Base-by-base conservation (phyloP, 1,284 basidiomycete species). In the Rhodotorula sp. region DNA sequence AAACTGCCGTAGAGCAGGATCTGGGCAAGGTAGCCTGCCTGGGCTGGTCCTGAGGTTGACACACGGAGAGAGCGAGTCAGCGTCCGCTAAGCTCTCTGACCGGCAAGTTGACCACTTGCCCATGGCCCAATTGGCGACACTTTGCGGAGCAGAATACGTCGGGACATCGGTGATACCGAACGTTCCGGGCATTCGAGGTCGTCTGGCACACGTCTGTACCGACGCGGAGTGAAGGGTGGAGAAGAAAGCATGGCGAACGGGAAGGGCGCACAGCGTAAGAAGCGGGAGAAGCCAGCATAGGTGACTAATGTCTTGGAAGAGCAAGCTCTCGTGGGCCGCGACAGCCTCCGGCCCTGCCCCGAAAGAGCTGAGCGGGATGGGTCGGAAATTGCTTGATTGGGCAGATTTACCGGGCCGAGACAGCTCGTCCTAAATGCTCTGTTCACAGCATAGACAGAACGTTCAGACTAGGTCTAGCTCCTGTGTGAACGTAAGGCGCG, bases 391-490 rank as follows among this genome's bases (percentile, higher is more conserved):
- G 50, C 50, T 16, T 10, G 18, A 52, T 14, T 5, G 15, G 50
- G 50, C 50, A 52, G n/a, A 23, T 52, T 4, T n/a, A 52, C 50
- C 50, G 23, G n/a, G 38, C 38, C 38, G 38, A 43, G 10, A 43
- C 38, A 43, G 38, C 38, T 43, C 38, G 12, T 43, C 38, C 10
- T 43, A 10, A 43, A 26, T 16, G 5, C 10, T 28, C 26, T 19
- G 14, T 56, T 57, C 64, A 70, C 2, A 73, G 60, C 60, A 73
- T 59, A 26, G 61, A 58, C 34, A 73, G 62, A 1, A 70, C 64
- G 50, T 60, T 58, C 18, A 70, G 38, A 52, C 57, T 68, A 7
- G 70, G 70, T 23, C 18, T 61, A 19, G 70, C 70, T 5, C 70
- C 70, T 71, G 59, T 50, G 8, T 16, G n/a, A 14, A 23, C 18